Conservation (phyloP, 129 eudicot genomes). For the Cynara cardunculus region DNA sequence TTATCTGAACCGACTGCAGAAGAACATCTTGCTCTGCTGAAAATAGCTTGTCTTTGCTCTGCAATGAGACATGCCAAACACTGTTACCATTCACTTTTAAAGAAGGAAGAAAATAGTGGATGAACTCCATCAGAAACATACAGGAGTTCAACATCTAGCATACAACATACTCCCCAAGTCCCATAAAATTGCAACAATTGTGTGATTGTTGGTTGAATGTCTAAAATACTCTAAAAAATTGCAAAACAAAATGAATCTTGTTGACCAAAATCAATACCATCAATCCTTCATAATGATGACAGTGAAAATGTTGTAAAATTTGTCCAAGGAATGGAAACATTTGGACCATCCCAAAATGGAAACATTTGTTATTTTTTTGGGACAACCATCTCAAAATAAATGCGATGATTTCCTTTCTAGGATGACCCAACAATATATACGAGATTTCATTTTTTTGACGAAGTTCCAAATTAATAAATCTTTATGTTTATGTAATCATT, state of each 20-base stretch:
- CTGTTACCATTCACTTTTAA: slow-evolving; percentile 12
- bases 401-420: not conserved
- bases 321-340: not conserved
- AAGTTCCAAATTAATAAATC: not conserved
- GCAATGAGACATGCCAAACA: slow-evolving; percentile 3
- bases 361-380: not conserved
- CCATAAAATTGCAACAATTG: not conserved
- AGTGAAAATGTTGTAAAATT: not conserved
- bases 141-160: slow-evolving; percentile 1
- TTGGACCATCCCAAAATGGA: not conserved
- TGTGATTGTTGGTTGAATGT: not conserved
- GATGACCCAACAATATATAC: not conserved
- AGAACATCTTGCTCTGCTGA: slow-evolving; percentile 70
- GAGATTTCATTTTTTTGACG: no score
- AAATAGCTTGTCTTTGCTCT: slow-evolving; percentile 58
- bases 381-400: not conserved
- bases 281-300: not conserved
- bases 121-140: not conserved
- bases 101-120: not conserved
- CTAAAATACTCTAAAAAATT: not conserved
- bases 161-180: not conserved
- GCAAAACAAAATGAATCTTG: not conserved
- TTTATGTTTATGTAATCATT: no score
- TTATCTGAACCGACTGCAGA: slow-evolving; percentile 64
- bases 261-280: slow-evolving; percentile 3